Percentiles rank a stretch among this genome's conserved stretches.
These are phyloP conservation scores for Pseudocercospora fuligena DNA, from an alignment of 2,329 filamentous ascomycete genomes.

Conservation along the genomic window DNA sequence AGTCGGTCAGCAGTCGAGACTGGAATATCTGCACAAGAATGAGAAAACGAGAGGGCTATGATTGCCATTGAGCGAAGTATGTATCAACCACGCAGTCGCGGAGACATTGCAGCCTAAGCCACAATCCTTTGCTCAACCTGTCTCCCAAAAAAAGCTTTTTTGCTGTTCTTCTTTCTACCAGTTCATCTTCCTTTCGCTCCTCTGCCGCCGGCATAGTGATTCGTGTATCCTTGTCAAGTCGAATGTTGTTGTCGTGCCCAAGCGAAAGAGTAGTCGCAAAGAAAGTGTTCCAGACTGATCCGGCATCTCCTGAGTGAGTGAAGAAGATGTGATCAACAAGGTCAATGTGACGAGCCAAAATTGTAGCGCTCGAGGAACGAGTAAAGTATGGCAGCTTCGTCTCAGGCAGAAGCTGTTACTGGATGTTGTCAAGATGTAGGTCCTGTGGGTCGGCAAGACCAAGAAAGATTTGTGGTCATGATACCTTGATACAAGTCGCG, in stretches of 20 bases:
- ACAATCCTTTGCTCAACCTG: background rate
- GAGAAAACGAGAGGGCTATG: background rate
- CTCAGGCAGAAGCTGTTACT: constrained; percentile 25
- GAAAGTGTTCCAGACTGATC: constrained; percentile 36
- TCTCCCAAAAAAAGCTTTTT: constrained; percentile 7
- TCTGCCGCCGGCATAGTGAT: background rate
- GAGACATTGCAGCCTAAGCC: background rate
- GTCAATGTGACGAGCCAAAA: constrained; percentile 25
- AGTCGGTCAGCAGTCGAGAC: background rate
- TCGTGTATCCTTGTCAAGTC: constrained; percentile 1
- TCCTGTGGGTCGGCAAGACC: constrained; percentile 33
- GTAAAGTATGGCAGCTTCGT: constrained; percentile 20
- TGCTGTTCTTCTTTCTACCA: constrained; percentile 13
- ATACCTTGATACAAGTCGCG: constrained; percentile 14
- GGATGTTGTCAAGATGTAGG: constrained; percentile 18
- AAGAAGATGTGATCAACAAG: constrained; percentile 40
- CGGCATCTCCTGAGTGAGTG: constrained; percentile 37
- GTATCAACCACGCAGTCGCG: background rate
- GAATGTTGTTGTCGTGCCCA: constrained; percentile 2
- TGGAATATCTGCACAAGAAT: background rate
- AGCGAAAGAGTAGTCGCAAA: background rate
- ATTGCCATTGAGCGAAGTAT: constrained; percentile 3
- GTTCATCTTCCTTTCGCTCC: background rate
- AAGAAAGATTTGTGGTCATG: constrained; percentile 9
- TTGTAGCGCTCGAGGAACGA: constrained; percentile 20